Evolutionary conservation across 495 filamentous ascomycete species (phyloP).

Genomic region (Xylaria intraflava): DNA sequence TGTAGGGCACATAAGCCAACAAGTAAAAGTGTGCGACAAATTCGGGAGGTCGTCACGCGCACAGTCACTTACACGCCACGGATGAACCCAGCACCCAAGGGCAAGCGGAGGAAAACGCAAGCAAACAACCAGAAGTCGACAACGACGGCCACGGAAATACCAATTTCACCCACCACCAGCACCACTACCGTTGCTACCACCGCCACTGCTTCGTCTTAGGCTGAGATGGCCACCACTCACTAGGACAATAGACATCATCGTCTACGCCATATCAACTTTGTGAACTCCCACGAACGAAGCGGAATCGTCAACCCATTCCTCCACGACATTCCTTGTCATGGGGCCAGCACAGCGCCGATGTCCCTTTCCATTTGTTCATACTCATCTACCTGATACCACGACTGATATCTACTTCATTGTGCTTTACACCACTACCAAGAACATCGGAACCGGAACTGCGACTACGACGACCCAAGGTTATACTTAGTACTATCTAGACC

Average conservation of each 20-base stretch:
- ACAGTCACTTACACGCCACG: slow-evolving; percentile 68
- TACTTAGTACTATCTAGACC: too few relatives aligned
- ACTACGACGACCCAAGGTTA: too few relatives aligned
- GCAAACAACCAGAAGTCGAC: slow-evolving; percentile 19
- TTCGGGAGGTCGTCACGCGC: slow-evolving; percentile 66
- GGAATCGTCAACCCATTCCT: neutral
- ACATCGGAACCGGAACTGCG: slow-evolving; percentile 6
- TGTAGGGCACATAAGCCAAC: slow-evolving; percentile 41
- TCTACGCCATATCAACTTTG: neutral
- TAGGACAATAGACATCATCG: neutral
- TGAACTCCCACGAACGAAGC: neutral
- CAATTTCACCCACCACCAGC: neutral
- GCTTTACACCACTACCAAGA: slow-evolving; percentile 11
- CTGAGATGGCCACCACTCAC: neutral
- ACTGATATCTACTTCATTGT: slow-evolving; percentile 1
- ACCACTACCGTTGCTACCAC: too few relatives aligned
- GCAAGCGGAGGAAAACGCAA: slow-evolving; percentile 59
- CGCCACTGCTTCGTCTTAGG: slow-evolving; percentile 1
- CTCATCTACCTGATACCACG: neutral
- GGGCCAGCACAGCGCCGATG: slow-evolving; percentile 12
- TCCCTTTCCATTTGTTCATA: slow-evolving; percentile 26
- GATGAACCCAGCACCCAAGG: slow-evolving; percentile 66
- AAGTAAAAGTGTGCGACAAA: slow-evolving; percentile 46
- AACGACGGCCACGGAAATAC: slow-evolving; percentile 11
- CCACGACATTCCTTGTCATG: slow-evolving; percentile 3